Conservation (phyloP, 2,329 filamentous ascomycete species). For the Xylariaceae sp. region DNA sequence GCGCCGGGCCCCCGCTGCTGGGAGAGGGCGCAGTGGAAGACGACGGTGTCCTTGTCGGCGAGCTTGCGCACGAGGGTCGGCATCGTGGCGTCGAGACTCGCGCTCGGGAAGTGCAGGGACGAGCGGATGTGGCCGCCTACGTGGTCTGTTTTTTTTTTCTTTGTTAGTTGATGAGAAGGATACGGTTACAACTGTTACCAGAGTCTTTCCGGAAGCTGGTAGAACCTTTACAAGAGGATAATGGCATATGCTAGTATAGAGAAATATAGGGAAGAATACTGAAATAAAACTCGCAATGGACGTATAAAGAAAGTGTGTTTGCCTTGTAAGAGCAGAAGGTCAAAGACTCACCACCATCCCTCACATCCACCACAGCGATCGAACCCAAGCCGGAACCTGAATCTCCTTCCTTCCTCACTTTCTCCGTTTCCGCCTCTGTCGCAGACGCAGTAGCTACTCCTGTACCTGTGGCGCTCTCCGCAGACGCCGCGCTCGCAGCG, state of each 20-base stretch:
- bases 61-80: slow-evolving; percentile 78
- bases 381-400: no score
- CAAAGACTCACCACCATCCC: slow-evolving; percentile 62
- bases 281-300: no score
- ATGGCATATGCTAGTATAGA: no score
- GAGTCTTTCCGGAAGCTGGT: no score
- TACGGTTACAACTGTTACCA: no score
- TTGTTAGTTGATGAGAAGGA: no score
- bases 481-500: slow-evolving; percentile 24
- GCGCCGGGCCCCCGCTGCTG: slow-evolving; percentile 86
- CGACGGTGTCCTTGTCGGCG: slow-evolving; percentile 70
- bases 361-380: slow-evolving; percentile 82
- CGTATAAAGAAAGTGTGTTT: no score
- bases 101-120: slow-evolving; percentile 69
- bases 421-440: background rate
- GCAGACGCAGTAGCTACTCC: no score
- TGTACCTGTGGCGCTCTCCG: background rate
- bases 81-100: slow-evolving; percentile 67
- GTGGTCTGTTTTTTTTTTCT: slow-evolving; percentile 74
- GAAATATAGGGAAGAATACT: background rate
- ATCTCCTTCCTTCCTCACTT: background rate
- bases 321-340: background rate
- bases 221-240: no score
- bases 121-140: slow-evolving; percentile 83
- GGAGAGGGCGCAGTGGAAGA: slow-evolving; percentile 91